A percentile compares a stretch with the other conserved stretches of the same genome.
Conservation (phyloP, 139 green algal genomes). For the Dunaliella sp. region DNA sequence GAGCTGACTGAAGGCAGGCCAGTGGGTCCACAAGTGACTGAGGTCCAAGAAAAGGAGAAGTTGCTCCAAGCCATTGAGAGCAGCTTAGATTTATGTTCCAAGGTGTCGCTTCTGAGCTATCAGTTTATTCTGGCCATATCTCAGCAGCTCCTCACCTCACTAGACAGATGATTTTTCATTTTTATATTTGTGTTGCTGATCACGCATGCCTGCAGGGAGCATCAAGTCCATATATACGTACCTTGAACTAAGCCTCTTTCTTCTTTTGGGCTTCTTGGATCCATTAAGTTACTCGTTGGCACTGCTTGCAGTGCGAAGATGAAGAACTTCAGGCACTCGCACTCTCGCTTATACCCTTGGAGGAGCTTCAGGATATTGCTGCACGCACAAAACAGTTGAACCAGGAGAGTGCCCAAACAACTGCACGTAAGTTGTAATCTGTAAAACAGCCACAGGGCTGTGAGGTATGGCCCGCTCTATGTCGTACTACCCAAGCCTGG, state of each 20-base stretch:
- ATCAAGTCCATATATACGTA: not conserved
- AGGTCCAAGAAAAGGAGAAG: not conserved
- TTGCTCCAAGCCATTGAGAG: not conserved
- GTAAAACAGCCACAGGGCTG: no score
- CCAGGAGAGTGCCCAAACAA: constrained; percentile 12
- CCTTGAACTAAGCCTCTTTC: not conserved
- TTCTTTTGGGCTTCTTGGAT: not conserved
- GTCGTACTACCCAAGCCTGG: no score
- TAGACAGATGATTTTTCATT: not conserved
- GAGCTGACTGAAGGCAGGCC: not conserved
- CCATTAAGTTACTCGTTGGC: no score
- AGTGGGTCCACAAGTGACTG: not conserved
- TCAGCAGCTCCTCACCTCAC: no score
- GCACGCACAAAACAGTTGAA: constrained; percentile 28
- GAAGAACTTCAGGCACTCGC: constrained; percentile 38
- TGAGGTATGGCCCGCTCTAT: no score
- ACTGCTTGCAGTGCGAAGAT: constrained; percentile 27
- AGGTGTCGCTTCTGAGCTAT: not conserved
- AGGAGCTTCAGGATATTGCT: constrained; percentile 13
- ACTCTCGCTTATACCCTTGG: constrained; percentile 55
- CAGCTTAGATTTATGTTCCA: not conserved
- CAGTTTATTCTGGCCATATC: no score
- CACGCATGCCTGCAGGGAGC: not conserved
- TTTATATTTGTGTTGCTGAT: not conserved
- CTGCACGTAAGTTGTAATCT: no score